Evolutionary conservation across 768 basidiomycete genomes (phyloP).

Genomic region (Dendrothele bispora): DNA sequence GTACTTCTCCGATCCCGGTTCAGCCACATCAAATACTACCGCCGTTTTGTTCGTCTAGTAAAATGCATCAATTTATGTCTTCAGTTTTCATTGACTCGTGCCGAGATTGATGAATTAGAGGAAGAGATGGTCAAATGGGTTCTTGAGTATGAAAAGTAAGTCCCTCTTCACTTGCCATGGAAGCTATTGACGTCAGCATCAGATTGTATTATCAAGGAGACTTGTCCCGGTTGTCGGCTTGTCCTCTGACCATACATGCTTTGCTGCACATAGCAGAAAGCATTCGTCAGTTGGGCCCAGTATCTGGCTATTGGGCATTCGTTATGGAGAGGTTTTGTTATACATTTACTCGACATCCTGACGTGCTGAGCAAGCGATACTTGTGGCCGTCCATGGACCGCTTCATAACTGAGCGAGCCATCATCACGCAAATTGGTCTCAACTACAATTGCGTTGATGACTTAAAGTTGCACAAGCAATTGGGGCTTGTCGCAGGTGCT

Average conservation of each 20-base stretch:
- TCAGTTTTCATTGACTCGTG: slow-evolving; percentile 17
- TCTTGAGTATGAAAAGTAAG: slow-evolving; percentile 26
- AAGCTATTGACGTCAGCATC: neutral
- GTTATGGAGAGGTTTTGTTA: slow-evolving; percentile 22
- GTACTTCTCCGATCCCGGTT: slow-evolving; percentile 17
- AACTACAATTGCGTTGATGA: slow-evolving; percentile 12
- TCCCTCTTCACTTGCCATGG: neutral
- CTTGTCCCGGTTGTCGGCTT: slow-evolving; percentile 10
- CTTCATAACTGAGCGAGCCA: slow-evolving; percentile 11
- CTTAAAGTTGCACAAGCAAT: neutral
- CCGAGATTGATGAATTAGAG: slow-evolving; percentile 16
- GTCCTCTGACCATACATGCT: slow-evolving; percentile 18
- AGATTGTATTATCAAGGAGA: slow-evolving; percentile 21
- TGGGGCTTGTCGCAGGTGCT: neutral
- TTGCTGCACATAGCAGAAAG: slow-evolving; percentile 20
- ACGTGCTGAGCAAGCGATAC: slow-evolving; percentile 12
- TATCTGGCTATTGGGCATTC: slow-evolving; percentile 24
- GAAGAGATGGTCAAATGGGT: slow-evolving; percentile 26
- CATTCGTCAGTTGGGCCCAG: slow-evolving; percentile 16
- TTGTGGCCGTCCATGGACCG: slow-evolving; percentile 14
- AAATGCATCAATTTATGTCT: slow-evolving; percentile 25
- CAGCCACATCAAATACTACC: slow-evolving; percentile 24
- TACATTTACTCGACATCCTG: slow-evolving; percentile 3
- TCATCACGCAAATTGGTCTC: slow-evolving; percentile 12
- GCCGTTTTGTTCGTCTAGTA: slow-evolving; percentile 30